Conservation (phyloP, 2,329 filamentous ascomycete genomes). For the Claviceps maximensis region DNA sequence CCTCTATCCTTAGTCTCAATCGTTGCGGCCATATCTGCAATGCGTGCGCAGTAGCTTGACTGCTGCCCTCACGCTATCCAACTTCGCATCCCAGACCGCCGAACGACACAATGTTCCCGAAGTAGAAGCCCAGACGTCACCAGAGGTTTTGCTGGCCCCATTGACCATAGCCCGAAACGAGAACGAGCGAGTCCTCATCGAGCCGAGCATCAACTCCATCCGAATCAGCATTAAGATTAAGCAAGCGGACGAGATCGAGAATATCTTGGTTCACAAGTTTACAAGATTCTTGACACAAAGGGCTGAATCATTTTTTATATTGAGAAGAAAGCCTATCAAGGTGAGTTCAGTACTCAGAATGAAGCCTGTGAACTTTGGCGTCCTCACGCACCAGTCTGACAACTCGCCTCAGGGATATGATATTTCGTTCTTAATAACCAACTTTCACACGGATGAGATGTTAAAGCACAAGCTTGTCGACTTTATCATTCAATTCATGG, state of each 20-base stretch:
- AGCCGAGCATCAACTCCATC: constrained; percentile 93
- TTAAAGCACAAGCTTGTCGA: constrained; percentile 98
- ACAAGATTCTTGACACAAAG: constrained; percentile 91
- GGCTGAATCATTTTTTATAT: constrained; percentile 93
- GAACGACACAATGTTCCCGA: constrained; percentile 98
- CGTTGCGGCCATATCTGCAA: constrained; percentile 88
- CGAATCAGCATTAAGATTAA: constrained; percentile 98
- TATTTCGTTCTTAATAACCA: constrained; percentile 96
- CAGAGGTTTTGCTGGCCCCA: constrained; percentile 86
- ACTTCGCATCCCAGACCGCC: constrained; percentile 93
- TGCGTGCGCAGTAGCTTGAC: constrained; percentile 91
- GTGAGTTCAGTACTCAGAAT: constrained; percentile 32
- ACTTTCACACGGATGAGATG: constrained; percentile 98
- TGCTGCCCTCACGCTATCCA: constrained; percentile 73
- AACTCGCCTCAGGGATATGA: constrained; percentile 64
- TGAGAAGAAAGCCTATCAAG: constrained; percentile 90
- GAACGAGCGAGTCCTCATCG: constrained; percentile 91
- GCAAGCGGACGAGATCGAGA: constrained; percentile 97
- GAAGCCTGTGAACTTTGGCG: neutral
- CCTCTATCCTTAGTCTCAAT: constrained; percentile 64
- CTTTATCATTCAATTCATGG: constrained; percentile 99
- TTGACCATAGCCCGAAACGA: constrained; percentile 88
- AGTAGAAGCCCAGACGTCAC: constrained; percentile 83
- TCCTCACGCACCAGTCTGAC: neutral
- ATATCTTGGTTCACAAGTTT: constrained; percentile 97